phyloP scores from a whole-genome alignment of 139 green algal genomes.

The Asterochloris erici region DNA sequence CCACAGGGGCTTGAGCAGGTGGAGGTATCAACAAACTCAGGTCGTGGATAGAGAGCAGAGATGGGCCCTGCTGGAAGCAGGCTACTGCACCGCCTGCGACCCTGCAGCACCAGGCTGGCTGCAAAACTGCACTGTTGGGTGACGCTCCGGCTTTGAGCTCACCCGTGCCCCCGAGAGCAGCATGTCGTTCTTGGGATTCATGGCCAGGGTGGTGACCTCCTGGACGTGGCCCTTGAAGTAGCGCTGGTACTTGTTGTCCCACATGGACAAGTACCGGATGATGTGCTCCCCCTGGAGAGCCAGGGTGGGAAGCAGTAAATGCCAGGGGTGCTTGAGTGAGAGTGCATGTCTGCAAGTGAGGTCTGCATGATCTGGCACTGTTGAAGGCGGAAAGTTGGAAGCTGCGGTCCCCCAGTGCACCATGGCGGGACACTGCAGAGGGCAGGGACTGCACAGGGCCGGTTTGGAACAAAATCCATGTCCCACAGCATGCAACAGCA shows the following conservation, averaged over 20 bases:
- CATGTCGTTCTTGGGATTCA: conserved; percentile 78
- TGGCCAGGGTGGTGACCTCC: conserved; percentile 67
- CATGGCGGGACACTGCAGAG: not conserved
- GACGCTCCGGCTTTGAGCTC: not conserved
- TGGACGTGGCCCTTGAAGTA: conserved; percentile 84
- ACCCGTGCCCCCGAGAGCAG: conserved; percentile 76
- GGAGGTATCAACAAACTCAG: not conserved
- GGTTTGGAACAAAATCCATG: not conserved
- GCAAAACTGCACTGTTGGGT: not conserved
- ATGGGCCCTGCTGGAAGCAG: not conserved
- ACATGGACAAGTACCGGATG: conserved; percentile 80
- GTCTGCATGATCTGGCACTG: not conserved
- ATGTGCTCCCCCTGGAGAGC: conserved; percentile 47
- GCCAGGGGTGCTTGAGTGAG: not conserved
- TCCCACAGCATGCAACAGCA: not conserved
- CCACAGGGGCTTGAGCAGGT: not conserved
- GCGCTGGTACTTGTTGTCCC: conserved; percentile 77
- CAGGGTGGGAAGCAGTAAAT: not conserved
- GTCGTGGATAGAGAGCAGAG: not conserved
- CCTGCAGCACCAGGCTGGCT: too few relatives aligned
- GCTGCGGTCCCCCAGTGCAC: not conserved
- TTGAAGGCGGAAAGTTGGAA: not conserved
- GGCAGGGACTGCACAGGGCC: not conserved
- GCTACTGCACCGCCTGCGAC: not conserved
- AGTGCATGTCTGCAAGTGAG: not conserved